Conservation (phyloP, 2,329 filamentous ascomycete species). For the Ophiocordyceps camponoti-saundersi region DNA sequence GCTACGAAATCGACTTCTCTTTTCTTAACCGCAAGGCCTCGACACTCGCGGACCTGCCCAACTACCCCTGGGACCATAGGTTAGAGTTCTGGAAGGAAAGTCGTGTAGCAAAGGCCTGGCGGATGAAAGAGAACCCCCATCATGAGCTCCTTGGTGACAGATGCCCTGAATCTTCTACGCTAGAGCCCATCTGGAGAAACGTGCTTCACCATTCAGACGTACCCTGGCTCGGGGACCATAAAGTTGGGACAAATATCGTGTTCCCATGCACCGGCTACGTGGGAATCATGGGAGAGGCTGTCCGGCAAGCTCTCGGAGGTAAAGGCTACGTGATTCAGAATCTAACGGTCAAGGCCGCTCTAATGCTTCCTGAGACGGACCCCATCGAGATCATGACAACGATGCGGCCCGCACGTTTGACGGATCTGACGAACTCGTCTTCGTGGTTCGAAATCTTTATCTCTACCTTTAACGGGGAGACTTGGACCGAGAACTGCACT, state of each 20-base stretch:
- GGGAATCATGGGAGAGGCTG: constrained; percentile 24
- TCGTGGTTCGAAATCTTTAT: constrained; percentile 5
- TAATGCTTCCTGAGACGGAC: constrained; percentile 2
- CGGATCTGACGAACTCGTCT: constrained; percentile 1
- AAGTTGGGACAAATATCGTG: constrained; percentile 18
- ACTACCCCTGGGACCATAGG: constrained; percentile 11
- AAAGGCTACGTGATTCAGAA: constrained; percentile 2
- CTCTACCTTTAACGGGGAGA: constrained; percentile 3
- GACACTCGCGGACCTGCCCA: constrained; percentile 17
- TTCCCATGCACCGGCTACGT: constrained; percentile 26
- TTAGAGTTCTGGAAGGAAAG: constrained; percentile 8
- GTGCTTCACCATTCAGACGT: constrained; percentile 18
- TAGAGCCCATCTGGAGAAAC: constrained; percentile 22
- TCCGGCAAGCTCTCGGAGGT: constrained; percentile 5
- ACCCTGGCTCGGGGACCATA: constrained; percentile 27
- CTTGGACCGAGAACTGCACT: constrained; percentile 4
- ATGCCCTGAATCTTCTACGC: constrained; percentile 10
- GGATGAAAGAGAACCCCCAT: constrained; percentile 5
- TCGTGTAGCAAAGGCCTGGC: constrained; percentile 8
- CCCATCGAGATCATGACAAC: constrained; percentile 4
- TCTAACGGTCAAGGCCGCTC: constrained; percentile 2
- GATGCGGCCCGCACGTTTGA: constrained; percentile 2
- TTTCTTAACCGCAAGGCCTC: neutral
- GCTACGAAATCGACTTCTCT: constrained; percentile 4
- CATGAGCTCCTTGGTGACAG: constrained; percentile 14